Base-by-base conservation (phyloP, 2,329 filamentous ascomycete genomes). In the Cladosporium sp. region DNA sequence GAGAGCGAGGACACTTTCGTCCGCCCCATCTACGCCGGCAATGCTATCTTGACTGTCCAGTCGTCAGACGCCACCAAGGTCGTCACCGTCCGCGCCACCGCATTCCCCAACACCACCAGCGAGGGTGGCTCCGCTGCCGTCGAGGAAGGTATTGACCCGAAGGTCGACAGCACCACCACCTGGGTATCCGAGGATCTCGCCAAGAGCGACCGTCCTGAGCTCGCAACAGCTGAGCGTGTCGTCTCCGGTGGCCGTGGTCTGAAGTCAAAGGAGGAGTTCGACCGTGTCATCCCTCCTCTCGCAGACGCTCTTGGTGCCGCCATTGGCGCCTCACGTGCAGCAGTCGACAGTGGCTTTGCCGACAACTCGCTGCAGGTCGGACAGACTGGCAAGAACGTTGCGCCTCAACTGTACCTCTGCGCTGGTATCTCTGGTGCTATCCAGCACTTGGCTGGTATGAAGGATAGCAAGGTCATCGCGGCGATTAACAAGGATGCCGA, bases 391-490 rank as follows among this genome's bases (percentile, higher is more conserved):
- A 99, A 99, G 84, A 96, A 97, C 63, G 93, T 99, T 57, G 94
- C 94, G 49, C 94, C 94, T 60, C 88, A 99, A 75, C 80, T 99
- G 61, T 99, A 99, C 74, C 83, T 99, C 66, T 95, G 92, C 56
- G 92, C 93, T 12, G 94, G 94, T 71, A 97, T 99, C 68, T 96
- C 91, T 8, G 94, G 94, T 56, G 94, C 94, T 20, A 99, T 99
- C 67, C 94, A 99, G 78, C 94, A 99, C 81, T 77, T 99, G 76
- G 94, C 94, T 34, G 94, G 94, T 72, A 99, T 99, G 94, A 99
- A 99, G 84, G 94, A 99, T 73, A 97, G 92, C 81, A 99, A 99
- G 81, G 94, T 99, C 60, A 99, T 99, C 78, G 94, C 93, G 20
- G 91, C 91, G 14, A 97, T 99, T 72, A 99, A 99, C 82, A 99